Base-by-base conservation (phyloP, 768 basidiomycete species). In the Aureoboletus auriporus region DNA sequence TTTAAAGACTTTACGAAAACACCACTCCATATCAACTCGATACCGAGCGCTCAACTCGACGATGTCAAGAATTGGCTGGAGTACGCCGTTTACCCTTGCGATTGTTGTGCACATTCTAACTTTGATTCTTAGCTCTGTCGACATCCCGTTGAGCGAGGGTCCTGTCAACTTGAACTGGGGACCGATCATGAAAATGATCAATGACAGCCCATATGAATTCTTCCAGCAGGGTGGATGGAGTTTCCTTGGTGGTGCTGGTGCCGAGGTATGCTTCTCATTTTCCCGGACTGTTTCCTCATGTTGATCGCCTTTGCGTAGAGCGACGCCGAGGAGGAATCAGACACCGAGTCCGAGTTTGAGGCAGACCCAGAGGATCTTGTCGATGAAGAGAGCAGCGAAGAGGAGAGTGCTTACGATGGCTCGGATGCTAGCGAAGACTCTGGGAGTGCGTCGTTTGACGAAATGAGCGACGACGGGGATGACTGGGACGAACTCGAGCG, bases 1-100 rank as follows among this genome's bases (percentile, higher is more conserved):
- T 90, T 97, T 78, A 91, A 91, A 63, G 96, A 99, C 66, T 97
- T 97, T 69, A 87, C 90, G 33, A 89, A 89, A 61, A 53, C 85
- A 3, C 94, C 95, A 0, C 75, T 97, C 9, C 96, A 98, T 61
- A 92, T 98, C 73, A 98, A 99, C 65, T 93, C 93, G 1, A 94
- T 99, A 56, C 93, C 90, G 20, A 89, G 80, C 47, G 71, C 81
- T 2, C 87, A 92, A 58, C 80, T 98, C 61, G 96, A 99, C 61
- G 93, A 94, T 56, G 94, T 99, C 54, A 98, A 97, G 71, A 94
- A 96, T 61, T 99, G 96, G 96, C 78, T 99, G 17, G 93, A 99
- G 93, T 97, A 65, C 55, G 91, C 74, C 11, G 7, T 44, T 23
- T 39, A 39, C 44, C 46, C 26, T 10, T 7, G 2, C 3, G 8